Conservation (phyloP, 371 early-diverging fungal species). For the Paramicrosporidium saccamoebae region DNA sequence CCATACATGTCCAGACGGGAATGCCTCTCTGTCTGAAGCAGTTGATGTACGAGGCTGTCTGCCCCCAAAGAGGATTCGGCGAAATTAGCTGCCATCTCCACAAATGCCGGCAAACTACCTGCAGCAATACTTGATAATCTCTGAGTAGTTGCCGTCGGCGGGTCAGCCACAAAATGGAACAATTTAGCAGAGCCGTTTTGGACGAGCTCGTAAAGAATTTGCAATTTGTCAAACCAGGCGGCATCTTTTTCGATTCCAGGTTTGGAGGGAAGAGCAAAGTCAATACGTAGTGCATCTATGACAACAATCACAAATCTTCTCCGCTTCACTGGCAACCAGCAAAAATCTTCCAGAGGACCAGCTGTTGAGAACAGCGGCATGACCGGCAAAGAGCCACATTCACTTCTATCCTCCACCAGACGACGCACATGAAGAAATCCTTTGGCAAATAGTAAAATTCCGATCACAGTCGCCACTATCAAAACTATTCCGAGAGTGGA, state of each 20-base stretch:
- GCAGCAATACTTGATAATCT: conserved; percentile 67
- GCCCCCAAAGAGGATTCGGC: conserved; percentile 38
- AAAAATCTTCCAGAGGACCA: background rate
- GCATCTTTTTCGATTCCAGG: conserved; percentile 5
- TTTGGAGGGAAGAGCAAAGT: conserved; percentile 11
- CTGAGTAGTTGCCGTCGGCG: conserved; percentile 88
- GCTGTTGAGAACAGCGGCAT: conserved; percentile 1
- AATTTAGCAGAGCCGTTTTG: conserved; percentile 18
- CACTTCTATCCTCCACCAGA: conserved; percentile 17
- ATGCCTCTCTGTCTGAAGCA: conserved; percentile 1
- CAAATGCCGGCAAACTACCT: conserved; percentile 61
- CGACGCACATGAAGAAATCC: conserved; percentile 51
- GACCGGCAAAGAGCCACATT: conserved; percentile 4
- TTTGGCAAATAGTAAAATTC: conserved; percentile 26
- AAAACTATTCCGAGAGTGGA: conserved; percentile 3
- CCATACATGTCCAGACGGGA: background rate
- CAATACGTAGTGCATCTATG: conserved; percentile 70
- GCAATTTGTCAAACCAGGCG: conserved; percentile 33
- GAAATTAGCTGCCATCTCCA: conserved; percentile 78
- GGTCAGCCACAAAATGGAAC: conserved; percentile 59
- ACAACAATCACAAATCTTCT: conserved; percentile 25
- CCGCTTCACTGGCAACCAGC: conserved; percentile 1
- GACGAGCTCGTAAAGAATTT: conserved; percentile 16
- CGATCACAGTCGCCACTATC: conserved; percentile 3
- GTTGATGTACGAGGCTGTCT: conserved; percentile 42